Base-by-base conservation (phyloP, 2,329 filamentous ascomycete species). In the Trichoderma sp. region DNA sequence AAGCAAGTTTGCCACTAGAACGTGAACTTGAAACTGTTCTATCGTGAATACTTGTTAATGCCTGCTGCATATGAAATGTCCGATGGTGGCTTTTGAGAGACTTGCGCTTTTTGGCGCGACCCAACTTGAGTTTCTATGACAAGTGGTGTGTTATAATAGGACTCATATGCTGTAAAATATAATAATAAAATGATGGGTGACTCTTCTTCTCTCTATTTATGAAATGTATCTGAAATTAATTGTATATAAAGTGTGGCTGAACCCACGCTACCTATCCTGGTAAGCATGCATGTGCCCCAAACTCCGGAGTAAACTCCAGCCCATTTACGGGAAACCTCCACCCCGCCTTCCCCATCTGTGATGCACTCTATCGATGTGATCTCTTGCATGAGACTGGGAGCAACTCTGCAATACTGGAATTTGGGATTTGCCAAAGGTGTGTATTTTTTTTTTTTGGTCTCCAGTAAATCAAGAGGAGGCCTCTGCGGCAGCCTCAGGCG, bases 1-100 rank as follows among this genome's bases (percentile, higher is more conserved):
- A 47, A 27, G 63, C 49, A 60, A 61, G 68, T n/a, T 35, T 58
- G 63, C 52, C 57, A 55, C 35, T 52, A 31, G 63, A 59, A 55
- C 47, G 29, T 68, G 58, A 58, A 56, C 19, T 40, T 63, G 52
- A 53, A 47, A 60, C 27, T 55, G 58, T 57, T 68, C 33, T 27
- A 19, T 13, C n/a, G 60, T 64, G 58, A 62, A 65, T 69, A 35
- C 35, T 61, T 62, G 27, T 27, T 56, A 24, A 63, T 37, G 19
- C 49, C 35, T 24, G 16, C 8, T 24, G n/a, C 14, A 64, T 63
- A 37, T 57, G 27, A 10, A 31, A 24, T 40, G 10, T 40, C 33
- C 6, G 24, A 35, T 19, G 19, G n/a, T 55, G 60, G 19, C 8
- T 63, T 33, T 16, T 64, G 29, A 31, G 29, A 37, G 14, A 29